These are phyloP conservation scores for Vigna trinervia DNA, from an alignment of 306 rosid genomes.

Conservation along the genomic window DNA sequence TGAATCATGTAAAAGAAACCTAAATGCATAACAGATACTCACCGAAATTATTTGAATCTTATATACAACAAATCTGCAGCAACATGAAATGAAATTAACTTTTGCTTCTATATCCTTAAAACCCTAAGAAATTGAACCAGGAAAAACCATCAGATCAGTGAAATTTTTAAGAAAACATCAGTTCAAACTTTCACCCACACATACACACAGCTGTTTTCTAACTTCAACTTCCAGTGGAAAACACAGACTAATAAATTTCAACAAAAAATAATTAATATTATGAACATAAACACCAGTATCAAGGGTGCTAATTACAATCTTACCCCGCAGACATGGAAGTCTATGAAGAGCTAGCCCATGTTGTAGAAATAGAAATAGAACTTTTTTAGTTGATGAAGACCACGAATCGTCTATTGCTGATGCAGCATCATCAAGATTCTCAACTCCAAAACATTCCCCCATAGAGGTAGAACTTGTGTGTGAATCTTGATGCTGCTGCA, in stretches of 20 bases:
- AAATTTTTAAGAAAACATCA: background rate
- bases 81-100: background rate
- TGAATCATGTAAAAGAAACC: slow-evolving; percentile 9
- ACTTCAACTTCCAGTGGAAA: background rate
- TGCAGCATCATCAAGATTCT: slow-evolving; percentile 99
- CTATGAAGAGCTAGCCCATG: background rate
- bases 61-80: slow-evolving; percentile 6
- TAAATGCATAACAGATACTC: background rate
- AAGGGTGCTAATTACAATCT: slow-evolving; percentile 18
- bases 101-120: slow-evolving; percentile 26
- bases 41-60: slow-evolving; percentile 2
- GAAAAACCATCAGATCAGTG: slow-evolving; percentile 5
- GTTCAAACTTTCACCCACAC: background rate
- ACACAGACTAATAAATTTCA: background rate
- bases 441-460: slow-evolving; percentile 42
- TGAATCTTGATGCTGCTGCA: slow-evolving; percentile 98
- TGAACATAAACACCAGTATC: background rate
- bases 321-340: background rate
- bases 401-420: slow-evolving; percentile 75
- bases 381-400: background rate
- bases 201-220: background rate
- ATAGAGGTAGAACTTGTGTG: slow-evolving; percentile 43
- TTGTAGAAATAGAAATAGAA: background rate
- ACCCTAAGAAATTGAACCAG: slow-evolving; percentile 26
- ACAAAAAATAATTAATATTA: background rate